A percentile compares a stretch with the other conserved stretches of the same genome.
These are phyloP conservation scores for Glycine latifolia DNA, from an alignment of 306 rosid species.

Conservation along the genomic window DNA sequence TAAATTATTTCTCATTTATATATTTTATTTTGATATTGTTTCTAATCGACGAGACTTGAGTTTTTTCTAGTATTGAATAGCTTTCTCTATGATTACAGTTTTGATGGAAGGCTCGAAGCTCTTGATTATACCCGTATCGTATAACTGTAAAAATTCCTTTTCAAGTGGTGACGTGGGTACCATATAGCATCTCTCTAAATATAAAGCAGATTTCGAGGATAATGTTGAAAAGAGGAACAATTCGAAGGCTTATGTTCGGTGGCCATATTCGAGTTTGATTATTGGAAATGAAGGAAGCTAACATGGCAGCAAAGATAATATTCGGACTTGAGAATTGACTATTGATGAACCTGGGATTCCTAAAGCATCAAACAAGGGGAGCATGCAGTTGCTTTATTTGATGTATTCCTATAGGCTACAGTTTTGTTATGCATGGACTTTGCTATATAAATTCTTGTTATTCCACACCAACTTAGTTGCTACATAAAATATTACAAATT, in stretches of 20 bases:
- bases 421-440: constrained; percentile 5
- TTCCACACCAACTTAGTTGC: neutral
- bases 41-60: too few species aligned
- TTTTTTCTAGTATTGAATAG: too few species aligned
- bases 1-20: too few species aligned
- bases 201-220: neutral
- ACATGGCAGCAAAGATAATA: constrained; percentile 13
- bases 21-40: too few species aligned
- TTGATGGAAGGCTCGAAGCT: too few species aligned
- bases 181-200: neutral
- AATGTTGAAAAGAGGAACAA: constrained; percentile 27
- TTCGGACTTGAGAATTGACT: neutral
- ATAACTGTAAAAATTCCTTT: too few species aligned
- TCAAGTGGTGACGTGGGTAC: too few species aligned
- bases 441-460: neutral
- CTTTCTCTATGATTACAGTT: too few species aligned
- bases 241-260: neutral
- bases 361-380: constrained; percentile 39
- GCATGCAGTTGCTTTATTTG: constrained; percentile 32
- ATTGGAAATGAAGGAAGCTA: constrained; percentile 24
- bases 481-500: neutral
- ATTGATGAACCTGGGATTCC: neutral
- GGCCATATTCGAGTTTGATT: neutral
- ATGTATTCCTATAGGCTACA: neutral
- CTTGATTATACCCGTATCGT: too few species aligned